phyloP scores from a whole-genome alignment of 176 grass and related monocot species.

The Puya raimondii region DNA sequence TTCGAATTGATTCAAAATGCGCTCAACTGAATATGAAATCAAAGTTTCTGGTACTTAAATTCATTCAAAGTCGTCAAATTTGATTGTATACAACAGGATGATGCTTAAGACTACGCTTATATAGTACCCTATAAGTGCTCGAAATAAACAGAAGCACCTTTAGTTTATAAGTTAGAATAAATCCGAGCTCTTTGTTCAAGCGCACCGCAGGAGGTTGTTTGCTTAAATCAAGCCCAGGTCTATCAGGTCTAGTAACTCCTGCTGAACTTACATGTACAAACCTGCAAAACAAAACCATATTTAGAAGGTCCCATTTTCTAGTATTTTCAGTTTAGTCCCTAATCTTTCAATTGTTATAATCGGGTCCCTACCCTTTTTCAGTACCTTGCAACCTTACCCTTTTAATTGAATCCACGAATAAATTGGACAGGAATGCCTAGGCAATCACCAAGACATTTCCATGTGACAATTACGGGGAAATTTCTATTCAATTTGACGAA shows the following conservation, averaged over 20 bases:
- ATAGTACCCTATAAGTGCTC: neutral
- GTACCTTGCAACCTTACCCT: too few relatives aligned
- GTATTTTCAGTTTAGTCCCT: neutral
- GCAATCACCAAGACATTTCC: too few relatives aligned
- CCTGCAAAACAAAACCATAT: slow-evolving; percentile 34
- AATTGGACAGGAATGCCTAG: neutral
- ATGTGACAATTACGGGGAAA: too few relatives aligned
- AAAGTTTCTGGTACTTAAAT: neutral
- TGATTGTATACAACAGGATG: neutral
- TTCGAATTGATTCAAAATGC: neutral
- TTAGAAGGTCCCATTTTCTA: neutral
- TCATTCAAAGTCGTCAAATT: neutral
- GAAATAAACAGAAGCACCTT: slow-evolving; percentile 29
- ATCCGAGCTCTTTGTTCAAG: slow-evolving; percentile 91
- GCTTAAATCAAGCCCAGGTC: slow-evolving; percentile 91
- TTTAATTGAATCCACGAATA: too few relatives aligned
- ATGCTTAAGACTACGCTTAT: neutral
- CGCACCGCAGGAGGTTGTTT: slow-evolving; percentile 93
- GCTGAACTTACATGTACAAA: slow-evolving; percentile 92
- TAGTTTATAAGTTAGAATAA: slow-evolving; percentile 90
- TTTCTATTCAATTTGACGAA: too few relatives aligned
- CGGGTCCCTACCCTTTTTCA: too few relatives aligned
- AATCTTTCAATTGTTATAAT: too few relatives aligned
- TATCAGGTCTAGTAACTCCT: slow-evolving; percentile 88
- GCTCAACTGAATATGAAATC: neutral